These are phyloP conservation scores for Eucalyptus decipiens DNA, from an alignment of 345 rosid species.

Conservation along the genomic window DNA sequence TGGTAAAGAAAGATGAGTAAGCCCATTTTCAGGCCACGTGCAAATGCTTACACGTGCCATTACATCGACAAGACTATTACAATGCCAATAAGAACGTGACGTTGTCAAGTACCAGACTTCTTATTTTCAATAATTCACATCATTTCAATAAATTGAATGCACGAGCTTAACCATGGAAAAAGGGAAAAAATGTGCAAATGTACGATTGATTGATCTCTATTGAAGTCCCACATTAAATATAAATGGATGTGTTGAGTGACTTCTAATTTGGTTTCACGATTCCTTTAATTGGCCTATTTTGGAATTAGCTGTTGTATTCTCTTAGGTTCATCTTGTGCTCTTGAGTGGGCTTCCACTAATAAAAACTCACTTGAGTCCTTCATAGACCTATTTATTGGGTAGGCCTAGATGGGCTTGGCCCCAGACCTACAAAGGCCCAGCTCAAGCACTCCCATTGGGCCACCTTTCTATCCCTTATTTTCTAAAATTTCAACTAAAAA, in stretches of 20 bases:
- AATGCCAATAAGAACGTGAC: background rate
- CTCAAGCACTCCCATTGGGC: background rate
- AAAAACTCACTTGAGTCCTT: too few species aligned
- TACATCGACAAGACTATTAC: background rate
- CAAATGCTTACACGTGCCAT: background rate
- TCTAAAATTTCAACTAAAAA: background rate
- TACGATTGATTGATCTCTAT: background rate
- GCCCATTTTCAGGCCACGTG: background rate
- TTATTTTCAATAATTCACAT: background rate
- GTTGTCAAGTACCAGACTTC: background rate
- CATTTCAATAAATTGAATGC: background rate
- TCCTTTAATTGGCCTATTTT: background rate
- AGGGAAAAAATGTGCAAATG: background rate
- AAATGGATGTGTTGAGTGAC: background rate
- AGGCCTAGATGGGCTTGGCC: background rate
- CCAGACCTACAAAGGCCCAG: background rate
- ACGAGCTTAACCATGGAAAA: background rate
- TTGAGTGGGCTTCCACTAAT: background rate
- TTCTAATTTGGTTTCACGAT: background rate
- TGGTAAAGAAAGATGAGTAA: background rate
- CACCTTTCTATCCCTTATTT: background rate
- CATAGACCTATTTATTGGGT: background rate
- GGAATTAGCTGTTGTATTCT: background rate
- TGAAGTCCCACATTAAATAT: background rate
- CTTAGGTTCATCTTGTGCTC: background rate